phyloP scores from a whole-genome alignment of 192 early-diverging fungal genomes.

The Glomus cerebriforme region DNA sequence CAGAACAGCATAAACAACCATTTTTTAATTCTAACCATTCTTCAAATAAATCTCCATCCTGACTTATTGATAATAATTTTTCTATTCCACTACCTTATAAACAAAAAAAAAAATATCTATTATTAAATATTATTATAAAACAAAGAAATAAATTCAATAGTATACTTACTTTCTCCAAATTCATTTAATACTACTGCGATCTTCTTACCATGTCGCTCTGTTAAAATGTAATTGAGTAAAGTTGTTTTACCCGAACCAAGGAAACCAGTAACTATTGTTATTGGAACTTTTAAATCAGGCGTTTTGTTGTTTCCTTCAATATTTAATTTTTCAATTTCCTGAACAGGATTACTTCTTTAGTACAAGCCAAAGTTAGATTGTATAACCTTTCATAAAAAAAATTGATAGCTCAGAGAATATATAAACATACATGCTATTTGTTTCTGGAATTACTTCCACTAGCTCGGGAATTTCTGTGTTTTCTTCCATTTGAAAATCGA shows the following conservation, averaged over 20 bases:
- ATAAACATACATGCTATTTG: not conserved
- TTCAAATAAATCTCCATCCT: conserved; percentile 82
- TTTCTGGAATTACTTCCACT: not conserved
- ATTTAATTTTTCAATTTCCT: not conserved
- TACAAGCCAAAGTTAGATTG: not conserved
- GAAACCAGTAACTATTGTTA: conserved; percentile 66
- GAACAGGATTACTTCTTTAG: not conserved
- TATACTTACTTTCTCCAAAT: conserved; percentile 79
- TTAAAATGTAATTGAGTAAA: conserved; percentile 81
- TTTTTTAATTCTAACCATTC: conserved; percentile 98
- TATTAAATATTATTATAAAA: not conserved
- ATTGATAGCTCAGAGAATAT: not conserved
- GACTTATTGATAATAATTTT: conserved; percentile 80
- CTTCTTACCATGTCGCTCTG: conserved; percentile 85
- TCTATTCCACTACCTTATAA: conserved; percentile 84
- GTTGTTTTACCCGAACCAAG: conserved; percentile 92
- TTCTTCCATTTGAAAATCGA: not conserved
- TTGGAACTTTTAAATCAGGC: conserved; percentile 40
- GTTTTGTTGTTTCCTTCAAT: not conserved
- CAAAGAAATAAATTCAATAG: not conserved
- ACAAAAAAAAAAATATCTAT: not conserved
- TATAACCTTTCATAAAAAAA: too few relatives aligned
- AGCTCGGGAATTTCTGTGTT: not conserved
- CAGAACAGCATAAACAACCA: conserved; percentile 97
- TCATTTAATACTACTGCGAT: conserved; percentile 99